Evolutionary conservation across 2,329 filamentous ascomycete species (phyloP).

Genomic region (Colletotrichum siamense): DNA sequence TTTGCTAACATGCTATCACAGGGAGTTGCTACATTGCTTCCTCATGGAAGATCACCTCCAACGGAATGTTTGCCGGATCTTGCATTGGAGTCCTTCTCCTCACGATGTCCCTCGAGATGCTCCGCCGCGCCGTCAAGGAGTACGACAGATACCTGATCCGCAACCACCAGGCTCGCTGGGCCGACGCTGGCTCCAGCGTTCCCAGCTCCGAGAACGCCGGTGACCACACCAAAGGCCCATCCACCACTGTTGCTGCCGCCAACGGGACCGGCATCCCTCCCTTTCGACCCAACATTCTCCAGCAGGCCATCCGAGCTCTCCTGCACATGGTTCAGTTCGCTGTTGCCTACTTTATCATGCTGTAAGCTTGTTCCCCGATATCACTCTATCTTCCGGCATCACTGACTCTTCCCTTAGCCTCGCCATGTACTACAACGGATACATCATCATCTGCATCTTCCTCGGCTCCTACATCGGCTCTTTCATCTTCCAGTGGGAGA

Average conservation of each 20-base stretch:
- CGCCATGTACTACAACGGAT: constrained; percentile 71
- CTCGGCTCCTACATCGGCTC: constrained; percentile 76
- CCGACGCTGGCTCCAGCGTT: constrained; percentile 19
- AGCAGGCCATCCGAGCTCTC: constrained; percentile 71
- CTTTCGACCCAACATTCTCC: constrained; percentile 63
- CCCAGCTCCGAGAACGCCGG: background rate
- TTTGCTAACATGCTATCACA: too few relatives aligned
- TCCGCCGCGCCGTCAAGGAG: constrained; percentile 74
- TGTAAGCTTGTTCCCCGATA: constrained; percentile 37
- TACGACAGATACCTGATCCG: constrained; percentile 72
- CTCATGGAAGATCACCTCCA: background rate
- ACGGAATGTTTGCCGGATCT: constrained; percentile 76
- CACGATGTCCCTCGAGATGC: constrained; percentile 72
- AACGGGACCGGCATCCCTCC: constrained; percentile 27
- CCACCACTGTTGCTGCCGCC: background rate
- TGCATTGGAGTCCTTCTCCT: constrained; percentile 82
- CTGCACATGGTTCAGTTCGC: constrained; percentile 76
- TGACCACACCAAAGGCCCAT: background rate
- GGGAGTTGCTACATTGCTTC: too few relatives aligned
- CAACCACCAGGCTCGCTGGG: constrained; percentile 41
- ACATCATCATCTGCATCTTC: constrained; percentile 82
- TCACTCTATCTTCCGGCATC: background rate
- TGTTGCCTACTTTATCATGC: constrained; percentile 81
- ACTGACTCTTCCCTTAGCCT: constrained; percentile 30
- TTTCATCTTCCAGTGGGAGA: constrained; percentile 78